Conservation (phyloP, 352 stramenopile genomes). For the Phytophthora agathidicida region DNA sequence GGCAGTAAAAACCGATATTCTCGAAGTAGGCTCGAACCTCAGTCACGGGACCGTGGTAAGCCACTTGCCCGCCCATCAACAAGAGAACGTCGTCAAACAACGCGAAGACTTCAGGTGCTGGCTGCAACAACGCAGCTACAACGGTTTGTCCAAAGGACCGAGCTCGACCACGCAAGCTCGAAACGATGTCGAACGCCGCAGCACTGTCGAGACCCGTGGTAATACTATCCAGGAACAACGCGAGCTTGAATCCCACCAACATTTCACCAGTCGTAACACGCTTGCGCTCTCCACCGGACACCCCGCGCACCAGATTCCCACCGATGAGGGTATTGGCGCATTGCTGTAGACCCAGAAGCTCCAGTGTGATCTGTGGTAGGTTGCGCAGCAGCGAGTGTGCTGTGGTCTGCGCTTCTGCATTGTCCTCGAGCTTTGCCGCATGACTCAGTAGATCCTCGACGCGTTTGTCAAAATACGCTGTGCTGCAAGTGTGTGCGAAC, state of each 20-base stretch:
- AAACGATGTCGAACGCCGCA: slow-evolving; percentile 62
- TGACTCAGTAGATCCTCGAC: slow-evolving; percentile 49
- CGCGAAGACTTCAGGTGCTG: slow-evolving; percentile 60
- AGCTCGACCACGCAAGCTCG: slow-evolving; percentile 37
- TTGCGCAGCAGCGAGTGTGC: slow-evolving; percentile 32
- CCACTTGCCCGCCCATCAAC: slow-evolving; percentile 72
- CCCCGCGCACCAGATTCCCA: slow-evolving; percentile 50
- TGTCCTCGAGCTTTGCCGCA: slow-evolving; percentile 10
- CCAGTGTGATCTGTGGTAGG: slow-evolving; percentile 36
- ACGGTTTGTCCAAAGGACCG: slow-evolving; percentile 43
- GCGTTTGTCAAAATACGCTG: slow-evolving; percentile 33
- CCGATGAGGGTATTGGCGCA: slow-evolving; percentile 56
- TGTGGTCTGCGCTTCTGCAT: slow-evolving; percentile 31
- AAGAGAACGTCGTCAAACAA: slow-evolving; percentile 65
- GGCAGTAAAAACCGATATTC: slow-evolving; percentile 46
- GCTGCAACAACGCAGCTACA: slow-evolving; percentile 88
- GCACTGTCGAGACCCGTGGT: slow-evolving; percentile 64
- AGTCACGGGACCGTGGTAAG: slow-evolving; percentile 63
- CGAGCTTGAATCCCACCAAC: slow-evolving; percentile 73
- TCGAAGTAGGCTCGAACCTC: slow-evolving; percentile 47
- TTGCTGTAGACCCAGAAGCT: slow-evolving; percentile 49
- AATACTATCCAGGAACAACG: slow-evolving; percentile 80
- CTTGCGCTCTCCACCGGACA: slow-evolving; percentile 91
- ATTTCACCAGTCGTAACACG: slow-evolving; percentile 89
- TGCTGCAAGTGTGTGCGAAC: slow-evolving; percentile 90